These are phyloP conservation scores for Aspergillus vadensis DNA, from an alignment of 2,329 filamentous ascomycete genomes.

Conservation along the genomic window DNA sequence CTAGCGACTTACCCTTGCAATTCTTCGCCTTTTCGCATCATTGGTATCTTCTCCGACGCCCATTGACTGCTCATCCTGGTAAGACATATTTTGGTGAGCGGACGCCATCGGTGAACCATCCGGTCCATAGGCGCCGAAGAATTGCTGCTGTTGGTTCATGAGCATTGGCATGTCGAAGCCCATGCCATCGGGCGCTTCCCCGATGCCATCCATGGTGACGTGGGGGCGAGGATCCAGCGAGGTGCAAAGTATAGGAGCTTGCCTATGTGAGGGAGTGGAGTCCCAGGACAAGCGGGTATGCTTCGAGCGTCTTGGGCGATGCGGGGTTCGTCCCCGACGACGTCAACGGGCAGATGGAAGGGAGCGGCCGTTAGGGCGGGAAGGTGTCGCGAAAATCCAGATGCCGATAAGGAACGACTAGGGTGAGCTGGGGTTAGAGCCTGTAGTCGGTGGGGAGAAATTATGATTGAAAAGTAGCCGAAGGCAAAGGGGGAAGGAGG, in stretches of 20 bases:
- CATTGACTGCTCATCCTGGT: conserved; percentile 48
- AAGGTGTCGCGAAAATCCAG: not conserved
- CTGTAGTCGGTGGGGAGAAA: conserved; percentile 7
- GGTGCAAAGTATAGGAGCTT: conserved; percentile 5
- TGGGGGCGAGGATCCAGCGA: conserved; percentile 3
- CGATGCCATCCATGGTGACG: conserved; percentile 38
- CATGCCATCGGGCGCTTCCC: conserved; percentile 41
- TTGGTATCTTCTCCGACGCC: conserved; percentile 58
- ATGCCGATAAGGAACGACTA: conserved; percentile 20
- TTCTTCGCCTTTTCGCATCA: conserved; percentile 85
- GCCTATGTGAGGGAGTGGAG: conserved; percentile 21
- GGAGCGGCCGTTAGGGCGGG: not conserved
- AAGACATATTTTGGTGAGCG: conserved; percentile 45
- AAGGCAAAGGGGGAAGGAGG: conserved; percentile 13
- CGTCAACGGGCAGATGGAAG: conserved; percentile 13
- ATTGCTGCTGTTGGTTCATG: conserved; percentile 66
- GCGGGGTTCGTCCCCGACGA: conserved; percentile 25
- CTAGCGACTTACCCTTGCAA: conserved; percentile 69
- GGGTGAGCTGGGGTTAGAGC: conserved; percentile 12
- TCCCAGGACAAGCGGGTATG: conserved; percentile 21
- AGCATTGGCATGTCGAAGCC: conserved; percentile 54
- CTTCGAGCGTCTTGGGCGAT: conserved; percentile 15
- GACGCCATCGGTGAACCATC: conserved; percentile 63
- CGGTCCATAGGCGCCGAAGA: conserved; percentile 65
- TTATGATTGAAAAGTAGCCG: not conserved